Conservation (phyloP, 2,329 filamentous ascomycete genomes). For the Phaeosphaeria sp. region DNA sequence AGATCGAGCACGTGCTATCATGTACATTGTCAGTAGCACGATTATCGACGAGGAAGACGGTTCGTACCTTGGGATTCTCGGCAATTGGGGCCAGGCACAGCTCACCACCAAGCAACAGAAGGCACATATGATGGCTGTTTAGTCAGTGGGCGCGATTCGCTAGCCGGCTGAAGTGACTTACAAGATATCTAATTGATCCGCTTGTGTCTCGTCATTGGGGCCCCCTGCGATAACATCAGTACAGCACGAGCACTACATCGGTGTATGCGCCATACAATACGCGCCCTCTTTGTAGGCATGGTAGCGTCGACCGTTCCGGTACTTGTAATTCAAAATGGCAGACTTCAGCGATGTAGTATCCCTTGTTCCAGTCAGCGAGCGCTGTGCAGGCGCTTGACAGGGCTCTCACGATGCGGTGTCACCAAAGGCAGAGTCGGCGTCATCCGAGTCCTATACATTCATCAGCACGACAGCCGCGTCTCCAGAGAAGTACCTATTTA, state of each 20-base stretch:
- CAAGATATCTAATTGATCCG: slow-evolving; percentile 51
- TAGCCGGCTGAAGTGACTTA: slow-evolving; percentile 3
- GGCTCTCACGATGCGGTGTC: neutral
- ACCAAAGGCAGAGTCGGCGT: neutral
- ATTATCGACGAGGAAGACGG: neutral
- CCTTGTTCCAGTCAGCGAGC: slow-evolving; percentile 13
- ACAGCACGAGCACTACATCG: neutral
- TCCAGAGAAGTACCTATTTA: neutral
- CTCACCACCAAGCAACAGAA: slow-evolving; percentile 31
- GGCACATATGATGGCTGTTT: slow-evolving; percentile 33
- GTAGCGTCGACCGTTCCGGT: slow-evolving; percentile 38
- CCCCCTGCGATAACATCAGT: slow-evolving; percentile 20
- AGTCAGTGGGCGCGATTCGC: slow-evolving; percentile 7
- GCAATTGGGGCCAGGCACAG: slow-evolving; percentile 30
- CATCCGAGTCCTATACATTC: neutral
- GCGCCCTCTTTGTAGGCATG: slow-evolving; percentile 35
- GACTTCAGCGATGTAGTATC: slow-evolving; percentile 34
- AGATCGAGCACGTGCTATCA: slow-evolving; percentile 47
- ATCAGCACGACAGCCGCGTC: too few species aligned
- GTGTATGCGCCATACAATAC: slow-evolving; percentile 26
- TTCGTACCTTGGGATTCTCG: slow-evolving; percentile 25
- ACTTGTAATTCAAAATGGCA: slow-evolving; percentile 31
- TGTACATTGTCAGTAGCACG: neutral
- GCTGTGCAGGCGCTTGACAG: neutral
- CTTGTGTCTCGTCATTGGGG: slow-evolving; percentile 46